Evolutionary conservation across 257 asterid genomes (phyloP), one percentile per base, ranked within the genome.

Genomic region (Solanum sejunctum): DNA sequence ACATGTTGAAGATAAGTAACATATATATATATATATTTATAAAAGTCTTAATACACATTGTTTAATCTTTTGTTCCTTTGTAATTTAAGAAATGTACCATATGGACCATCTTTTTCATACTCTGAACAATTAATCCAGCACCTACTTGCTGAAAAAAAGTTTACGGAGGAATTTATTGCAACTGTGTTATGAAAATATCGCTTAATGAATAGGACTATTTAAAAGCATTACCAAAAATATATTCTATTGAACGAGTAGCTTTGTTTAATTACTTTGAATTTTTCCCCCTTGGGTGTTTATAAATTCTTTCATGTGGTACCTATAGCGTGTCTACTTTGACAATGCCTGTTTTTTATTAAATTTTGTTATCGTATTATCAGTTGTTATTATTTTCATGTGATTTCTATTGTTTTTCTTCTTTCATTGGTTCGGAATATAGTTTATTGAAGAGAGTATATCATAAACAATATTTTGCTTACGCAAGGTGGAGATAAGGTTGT

Each of bases 91-190:
- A 67, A 32, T 83, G 77, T 43, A 67, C 80, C 81, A 52, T 77
- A 51, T 77, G 63, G 82, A 26, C 47, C 6, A 15, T 77, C 47
- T 15, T 77, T 75, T 77, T 83, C 49, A 73, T 7, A 52, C 81
- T 10, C 69, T 16, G 4, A 67, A 67, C 83, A 43, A 84, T 84
- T 84, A 73, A 84, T 84, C 23, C 28, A 26, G 18, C 39, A 84
- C 83, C 84, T 84, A 75, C 84, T 60, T 75, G 70, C 55, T 45
- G 55, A 39, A 41, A 73, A 84, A 58, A 66, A 41, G 73, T 10
- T 45, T n/a, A 75, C 26, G 17, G 12, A 39, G 10, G 45, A 84
- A 73, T 84, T 84, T 72, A 84, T 39, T 84, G 86, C 32, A 41
- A 32, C 71, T 55, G 16, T 16, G 54, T 56, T 20, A 45, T 56